Evolutionary conservation across 2,329 filamentous ascomycete genomes (phyloP), one percentile per base, ranked within the genome.

Genomic region (Aspergillus aculeatus): DNA sequence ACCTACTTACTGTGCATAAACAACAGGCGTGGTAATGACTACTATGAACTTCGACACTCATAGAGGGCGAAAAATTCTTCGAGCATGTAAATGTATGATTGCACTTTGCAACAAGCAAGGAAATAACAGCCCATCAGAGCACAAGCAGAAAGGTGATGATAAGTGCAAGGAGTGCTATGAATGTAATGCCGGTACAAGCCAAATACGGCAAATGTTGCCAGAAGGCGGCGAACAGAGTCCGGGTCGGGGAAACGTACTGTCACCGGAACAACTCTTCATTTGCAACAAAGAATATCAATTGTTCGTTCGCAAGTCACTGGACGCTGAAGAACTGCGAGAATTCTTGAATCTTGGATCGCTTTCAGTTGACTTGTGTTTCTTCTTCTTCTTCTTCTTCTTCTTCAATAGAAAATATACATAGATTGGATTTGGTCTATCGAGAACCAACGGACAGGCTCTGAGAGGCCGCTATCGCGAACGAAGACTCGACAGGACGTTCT

Each of bases 191-290:
- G 38, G 38, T 44, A 44, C 38, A 44, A 9, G 38, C 6, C 16
- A 44, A 7, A 44, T 6, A 44, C 38, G 38, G 38, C 38, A 44
- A 44, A 16, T 44, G n/a, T 6, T 19, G 4, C 23, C n/a, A 5
- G 23, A n/a, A 54, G 49, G 35, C 24, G 19, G 35, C 21, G 32
- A 47, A 35, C 14, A 44, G 29, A 47, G 38, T 31, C 38, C 47
- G 44, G 26, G 12, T 21, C 35, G 41, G 47, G 41, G 59, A 63
- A 62, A 62, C 53, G 62, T 67, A 66, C 44, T 62, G 64, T 64
- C 59, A 67, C 53, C 50, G 53, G 58, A 56, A 51, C 23, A 59
- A 56, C 29, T 35, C 44, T 26, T 54, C 44, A 23, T 19, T 29
- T 50, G 31, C 38, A n/a, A 29, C 31, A 26, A 44, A 44, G 26